Percentiles rank a stretch among this genome's conserved stretches.
Conservation (phyloP, 1,139 yeast genomes). For the Keqinozyma sinolaborantium region DNA sequence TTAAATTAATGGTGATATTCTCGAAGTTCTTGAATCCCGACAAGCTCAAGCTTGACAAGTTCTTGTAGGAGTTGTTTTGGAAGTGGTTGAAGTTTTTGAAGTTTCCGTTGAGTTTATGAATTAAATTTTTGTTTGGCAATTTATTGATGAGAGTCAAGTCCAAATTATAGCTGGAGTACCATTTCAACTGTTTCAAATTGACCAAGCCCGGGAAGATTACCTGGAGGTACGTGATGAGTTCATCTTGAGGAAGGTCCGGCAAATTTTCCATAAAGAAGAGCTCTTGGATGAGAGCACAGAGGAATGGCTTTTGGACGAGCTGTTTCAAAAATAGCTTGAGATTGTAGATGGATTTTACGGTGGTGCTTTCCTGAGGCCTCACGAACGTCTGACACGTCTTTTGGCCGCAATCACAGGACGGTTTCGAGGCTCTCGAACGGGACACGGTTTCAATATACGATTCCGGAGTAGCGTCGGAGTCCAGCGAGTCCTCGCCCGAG, state of each 20-base stretch:
- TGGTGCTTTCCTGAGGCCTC: constrained; percentile 2
- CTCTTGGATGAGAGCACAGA: constrained; percentile 13
- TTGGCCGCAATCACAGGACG: not conserved
- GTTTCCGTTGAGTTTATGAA: constrained; percentile 17
- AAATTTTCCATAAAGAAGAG: constrained; percentile 13
- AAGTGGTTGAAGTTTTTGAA: constrained; percentile 14
- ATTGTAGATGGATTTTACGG: constrained; percentile 16
- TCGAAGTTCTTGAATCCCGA: constrained; percentile 15
- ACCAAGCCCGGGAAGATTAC: constrained; percentile 15
- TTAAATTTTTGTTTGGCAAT: constrained; percentile 10
- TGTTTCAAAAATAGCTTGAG: constrained; percentile 18
- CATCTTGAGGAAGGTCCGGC: constrained; percentile 28
- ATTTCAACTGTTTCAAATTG: constrained; percentile 18
- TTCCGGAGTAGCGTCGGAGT: not conserved
- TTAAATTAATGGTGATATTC: constrained; percentile 12
- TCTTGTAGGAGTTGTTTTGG: constrained; percentile 4
- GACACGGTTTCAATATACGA: not conserved
- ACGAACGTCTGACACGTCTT: not conserved
- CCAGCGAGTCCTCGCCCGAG: not conserved
- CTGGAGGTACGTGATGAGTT: constrained; percentile 14
- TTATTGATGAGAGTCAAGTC: constrained; percentile 11
- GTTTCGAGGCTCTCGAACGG: not conserved
- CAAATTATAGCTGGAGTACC: constrained; percentile 18
- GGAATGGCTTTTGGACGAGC: constrained; percentile 9
- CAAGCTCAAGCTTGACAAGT: constrained; percentile 14